Evolutionary conservation across 352 stramenopile species (phyloP), one percentile per base, ranked within the genome.

Genomic region (Blastocystis sp.): DNA sequence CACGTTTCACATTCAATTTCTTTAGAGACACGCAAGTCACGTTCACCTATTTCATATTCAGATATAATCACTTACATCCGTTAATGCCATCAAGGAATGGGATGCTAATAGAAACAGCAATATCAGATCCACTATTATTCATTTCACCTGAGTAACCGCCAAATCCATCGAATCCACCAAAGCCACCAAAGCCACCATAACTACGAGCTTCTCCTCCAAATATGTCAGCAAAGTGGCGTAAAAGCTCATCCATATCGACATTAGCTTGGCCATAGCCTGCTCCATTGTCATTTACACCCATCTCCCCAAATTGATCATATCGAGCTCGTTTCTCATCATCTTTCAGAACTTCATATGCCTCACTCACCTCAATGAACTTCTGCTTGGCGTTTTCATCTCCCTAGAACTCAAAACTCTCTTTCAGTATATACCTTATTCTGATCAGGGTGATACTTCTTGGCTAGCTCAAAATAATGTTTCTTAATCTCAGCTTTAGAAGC

Each of bases 371-470:
- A 0, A 94, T 94, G 89, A 96, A 96, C 92, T 96, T 96, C 89
- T 95, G 95, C 56, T 93, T 93, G 0, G 94, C 93, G 66, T 96
- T 87, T 75, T 93, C 93, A 76, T 96, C 94, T 48, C 94, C 93
- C 62, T 88, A 88, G 37, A 19, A 22, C 58, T 77, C 19, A 88
- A 7, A 22, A 1, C 33, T 11, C 11, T 15, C 22, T 24, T 57
- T 24, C 11, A 77, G 7, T n/a, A 24, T 13, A 9, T 78, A 88
- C 77, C 89, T 96, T 96, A 90, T 96, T 96, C 42, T 93, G 95
- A 89, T 98, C 95, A 48, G 96, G 96, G 88, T 98, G 96, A 89
- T 98, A 98, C 88, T 98, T 96, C 27, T 98, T 92, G 53, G 93
- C 96, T 22, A 98, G 91, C 90, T 96, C 96, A 77, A 95, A 94